Evolutionary conservation across 2,329 filamentous ascomycete species (phyloP).

Genomic region (Venturia carpophila): DNA sequence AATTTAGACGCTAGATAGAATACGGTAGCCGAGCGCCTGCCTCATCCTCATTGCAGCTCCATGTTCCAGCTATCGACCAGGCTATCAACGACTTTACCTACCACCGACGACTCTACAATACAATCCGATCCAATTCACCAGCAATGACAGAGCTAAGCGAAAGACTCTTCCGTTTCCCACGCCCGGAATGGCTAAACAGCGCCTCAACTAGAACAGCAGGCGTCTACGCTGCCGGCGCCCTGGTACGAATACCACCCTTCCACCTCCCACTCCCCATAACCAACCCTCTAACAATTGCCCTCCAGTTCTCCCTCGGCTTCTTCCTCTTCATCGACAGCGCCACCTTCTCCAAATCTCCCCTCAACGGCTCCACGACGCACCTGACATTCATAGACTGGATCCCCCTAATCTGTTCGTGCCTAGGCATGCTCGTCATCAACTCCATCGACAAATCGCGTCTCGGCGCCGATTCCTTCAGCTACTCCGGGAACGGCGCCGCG

Average conservation of each 20-base stretch:
- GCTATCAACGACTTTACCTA: neutral
- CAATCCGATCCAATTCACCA: neutral
- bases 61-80: neutral
- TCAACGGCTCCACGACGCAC: slow-evolving; percentile 55
- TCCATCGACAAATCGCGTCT: slow-evolving; percentile 61
- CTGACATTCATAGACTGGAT: slow-evolving; percentile 67
- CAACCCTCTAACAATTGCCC: slow-evolving; percentile 14
- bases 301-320: slow-evolving; percentile 60
- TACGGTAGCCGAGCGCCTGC: neutral
- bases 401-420: slow-evolving; percentile 59
- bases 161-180: slow-evolving; percentile 59
- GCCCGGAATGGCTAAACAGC: slow-evolving; percentile 60
- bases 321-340: slow-evolving; percentile 62
- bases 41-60: slow-evolving; percentile 7
- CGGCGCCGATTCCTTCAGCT: slow-evolving; percentile 56
- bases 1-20: slow-evolving; percentile 2
- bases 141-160: slow-evolving; percentile 26
- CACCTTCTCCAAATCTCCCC: slow-evolving; percentile 53
- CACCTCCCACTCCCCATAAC: neutral
- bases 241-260: slow-evolving; percentile 41
- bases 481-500: slow-evolving; percentile 57
- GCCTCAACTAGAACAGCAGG: slow-evolving; percentile 55
- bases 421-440: slow-evolving; percentile 67
- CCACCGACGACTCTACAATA: neutral
- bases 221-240: slow-evolving; percentile 57